Percentiles rank a stretch among this genome's conserved stretches.
These are phyloP conservation scores for Tylopilus vinaceipallidus DNA, from an alignment of 768 basidiomycete genomes.

Conservation along the genomic window DNA sequence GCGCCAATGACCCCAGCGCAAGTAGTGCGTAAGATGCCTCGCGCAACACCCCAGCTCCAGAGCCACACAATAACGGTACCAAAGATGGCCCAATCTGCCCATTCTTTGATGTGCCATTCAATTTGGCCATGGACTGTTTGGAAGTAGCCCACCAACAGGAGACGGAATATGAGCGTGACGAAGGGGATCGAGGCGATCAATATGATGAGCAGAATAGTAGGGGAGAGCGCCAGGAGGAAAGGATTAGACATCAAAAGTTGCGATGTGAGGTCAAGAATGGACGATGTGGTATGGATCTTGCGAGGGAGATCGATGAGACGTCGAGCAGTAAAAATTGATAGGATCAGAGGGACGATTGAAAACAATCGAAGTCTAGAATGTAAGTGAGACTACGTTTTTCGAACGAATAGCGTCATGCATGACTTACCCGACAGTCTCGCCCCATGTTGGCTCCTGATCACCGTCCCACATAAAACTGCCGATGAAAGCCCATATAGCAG, in stretches of 20 bases:
- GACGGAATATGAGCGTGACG: conserved; percentile 71
- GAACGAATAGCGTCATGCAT: neutral
- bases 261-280: conserved; percentile 57
- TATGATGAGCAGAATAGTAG: conserved; percentile 62
- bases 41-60: conserved; percentile 78
- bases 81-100: conserved; percentile 76
- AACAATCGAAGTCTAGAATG: conserved; percentile 61
- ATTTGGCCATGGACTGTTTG: conserved; percentile 41
- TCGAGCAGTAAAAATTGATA: conserved; percentile 69
- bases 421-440: conserved; percentile 75
- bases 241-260: conserved; percentile 69
- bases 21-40: conserved; percentile 74
- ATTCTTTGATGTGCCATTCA: conserved; percentile 55
- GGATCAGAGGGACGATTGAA: conserved; percentile 66
- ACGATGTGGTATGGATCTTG: conserved; percentile 65
- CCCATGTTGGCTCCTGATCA: conserved; percentile 68
- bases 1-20: conserved; percentile 83
- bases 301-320: conserved; percentile 70
- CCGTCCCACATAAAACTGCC: conserved; percentile 69
- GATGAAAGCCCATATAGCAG: conserved; percentile 77
- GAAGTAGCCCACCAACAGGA: conserved; percentile 67
- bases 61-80: conserved; percentile 53
- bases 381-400: too few species aligned
- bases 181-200: conserved; percentile 78
- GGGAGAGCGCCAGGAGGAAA: conserved; percentile 72